Percentiles rank a stretch among this genome's conserved stretches.
phyloP scores from a whole-genome alignment of 352 stramenopile species.

The Phytophthora syringae region DNA sequence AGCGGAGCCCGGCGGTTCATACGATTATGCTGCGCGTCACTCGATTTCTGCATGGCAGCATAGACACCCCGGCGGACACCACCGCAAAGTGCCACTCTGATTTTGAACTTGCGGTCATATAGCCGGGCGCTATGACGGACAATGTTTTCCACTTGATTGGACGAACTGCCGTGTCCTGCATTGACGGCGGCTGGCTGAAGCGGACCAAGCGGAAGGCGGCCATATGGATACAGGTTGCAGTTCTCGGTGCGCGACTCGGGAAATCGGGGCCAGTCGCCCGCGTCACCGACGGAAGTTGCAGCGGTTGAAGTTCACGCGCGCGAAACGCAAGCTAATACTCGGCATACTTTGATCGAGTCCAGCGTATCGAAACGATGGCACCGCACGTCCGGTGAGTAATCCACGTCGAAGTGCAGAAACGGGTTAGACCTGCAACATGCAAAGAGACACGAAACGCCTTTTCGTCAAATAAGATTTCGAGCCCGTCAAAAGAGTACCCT shows the following conservation, averaged over 20 bases:
- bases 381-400: constrained; percentile 21
- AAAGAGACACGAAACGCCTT: constrained; percentile 47
- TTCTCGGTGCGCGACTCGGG: constrained; percentile 22
- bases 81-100: constrained; percentile 29
- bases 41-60: constrained; percentile 28
- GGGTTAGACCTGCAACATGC: constrained; percentile 43
- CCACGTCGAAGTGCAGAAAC: constrained; percentile 2
- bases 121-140: constrained; percentile 18
- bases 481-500: too few relatives aligned
- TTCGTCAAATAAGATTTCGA: constrained; percentile 7
- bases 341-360: constrained; percentile 16
- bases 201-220: constrained; percentile 12
- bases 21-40: constrained; percentile 17
- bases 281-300: constrained; percentile 26
- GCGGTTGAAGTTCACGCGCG: constrained; percentile 28
- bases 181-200: too few relatives aligned
- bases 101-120: constrained; percentile 6
- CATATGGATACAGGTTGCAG: constrained; percentile 23
- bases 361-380: not conserved
- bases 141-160: constrained; percentile 12
- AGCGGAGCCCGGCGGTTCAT: constrained; percentile 10
- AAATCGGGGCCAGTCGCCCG: constrained; percentile 29
- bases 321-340: constrained; percentile 22
- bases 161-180: constrained; percentile 7
- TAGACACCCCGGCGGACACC: constrained; percentile 30